Evolutionary conservation across 2,329 filamentous ascomycete genomes (phyloP), one percentile per base, ranked within the genome.

Genomic region (Fusarium veterinarium): DNA sequence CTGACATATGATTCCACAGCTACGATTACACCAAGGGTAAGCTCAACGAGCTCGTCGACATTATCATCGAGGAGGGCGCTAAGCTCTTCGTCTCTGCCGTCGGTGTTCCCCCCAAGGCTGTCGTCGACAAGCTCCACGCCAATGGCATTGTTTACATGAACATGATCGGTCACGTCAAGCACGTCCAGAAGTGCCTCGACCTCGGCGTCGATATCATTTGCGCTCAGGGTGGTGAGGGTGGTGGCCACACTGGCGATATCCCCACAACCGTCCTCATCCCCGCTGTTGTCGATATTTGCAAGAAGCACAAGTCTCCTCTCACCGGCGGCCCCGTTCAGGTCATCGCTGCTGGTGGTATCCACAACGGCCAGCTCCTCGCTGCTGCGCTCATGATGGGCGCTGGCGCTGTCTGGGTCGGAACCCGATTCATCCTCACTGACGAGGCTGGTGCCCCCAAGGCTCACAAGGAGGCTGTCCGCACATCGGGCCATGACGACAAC

Each of bases 11-110:
- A 40, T 30, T n/a, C 23, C 35, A 63, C 79, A 98, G 95, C 90
- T 97, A 98, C 85, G 96, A 99, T 85, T 99, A 99, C 88, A 99
- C 96, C 80, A 98, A 99, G 88, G 96, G 96, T 83, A 98, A 98
- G 87, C 93, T 99, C 72, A 88, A 93, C 83, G 93, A 95, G 82
- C 91, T 99, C 64, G 84, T 97, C 81, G 92, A 95, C 81, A 95
- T 98, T 80, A 92, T 98, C 85, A 97, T 99, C 85, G 92, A 97
- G 80, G 94, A 92, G 61, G 94, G 94, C 75, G 93, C 95, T 69
- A 95, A 91, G 83, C 91, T 99, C 67, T 99, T 99, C 86, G 96
- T 99, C 78, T 98, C 94, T 58, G 96, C 96, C 79, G 95, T 99
- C 81, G 96, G 96, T 79, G 93, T 98, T 31, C 95, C 96, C 46